Base-by-base conservation (phyloP, 805 yeast species). In the Kodamaea kakaduensis region DNA sequence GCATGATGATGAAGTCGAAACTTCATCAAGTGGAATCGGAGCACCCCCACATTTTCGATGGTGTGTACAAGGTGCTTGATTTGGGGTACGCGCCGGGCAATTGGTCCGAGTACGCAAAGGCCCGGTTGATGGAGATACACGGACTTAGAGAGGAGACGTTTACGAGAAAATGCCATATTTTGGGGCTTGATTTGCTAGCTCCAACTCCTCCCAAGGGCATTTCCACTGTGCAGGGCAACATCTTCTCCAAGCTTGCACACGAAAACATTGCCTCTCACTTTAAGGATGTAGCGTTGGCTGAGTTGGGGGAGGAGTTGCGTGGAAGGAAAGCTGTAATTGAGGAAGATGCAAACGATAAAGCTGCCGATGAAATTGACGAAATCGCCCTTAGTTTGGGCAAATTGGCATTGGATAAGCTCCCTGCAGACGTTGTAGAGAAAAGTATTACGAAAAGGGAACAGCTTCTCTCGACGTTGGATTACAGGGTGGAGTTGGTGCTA, bases 191-290 rank as follows among this genome's bases (percentile, higher is more conserved):
- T 59, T 68, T 93, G 21, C 66, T 90, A 14, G 82, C 85, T 6
- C 75, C 80, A 34, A 69, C 72, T 12, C 96, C 97, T 0, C 95
- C 96, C 0, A 50, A 53, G 3, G 96, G 97, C 1, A 85, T 82
- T 0, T 73, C 82, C 6, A 63, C 89, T 0, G 70, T 89, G 34
- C 97, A 93, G 52, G 97, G 95, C 1, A 86, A 89, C 51, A 82
- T 90, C n/a, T 64, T 84, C 25, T 77, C 86, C 22, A 69, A 69
- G 44, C 56, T 56, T 26, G 38, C 62, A 5, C 65, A 58, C 9
- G 27, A 43, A 3, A 42, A 45, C 9, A 52, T 60, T 1, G 22
- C 35, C 12, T 42, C 51, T 7, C 59, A 54, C 41, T 60, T 61
- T 37, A 52, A 50, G 29, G 65, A 61, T 26, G 23, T 56, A 8